Evolutionary conservation across 108 stramenopile genomes (phyloP).

Genomic region (Pseudonitzschia multistriata): DNA sequence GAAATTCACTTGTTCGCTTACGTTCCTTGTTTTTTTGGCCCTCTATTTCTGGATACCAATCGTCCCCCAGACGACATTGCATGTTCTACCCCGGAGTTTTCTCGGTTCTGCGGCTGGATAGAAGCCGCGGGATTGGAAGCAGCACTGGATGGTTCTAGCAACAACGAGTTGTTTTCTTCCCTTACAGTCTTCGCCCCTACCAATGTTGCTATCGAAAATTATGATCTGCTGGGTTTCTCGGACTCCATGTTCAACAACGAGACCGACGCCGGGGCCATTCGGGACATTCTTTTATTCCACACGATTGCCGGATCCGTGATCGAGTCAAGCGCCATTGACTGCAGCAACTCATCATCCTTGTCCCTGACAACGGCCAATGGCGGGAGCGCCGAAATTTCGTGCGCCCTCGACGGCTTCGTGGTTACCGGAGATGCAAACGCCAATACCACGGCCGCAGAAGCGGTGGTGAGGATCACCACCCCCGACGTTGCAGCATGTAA

Average conservation of each 20-base stretch:
- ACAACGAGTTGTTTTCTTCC: conserved; percentile 2
- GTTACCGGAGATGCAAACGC: conserved; percentile 27
- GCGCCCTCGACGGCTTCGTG: not conserved
- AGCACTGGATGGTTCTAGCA: conserved; percentile 17
- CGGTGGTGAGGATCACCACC: conserved; percentile 9
- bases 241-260: not conserved
- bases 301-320: not conserved
- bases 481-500: conserved; percentile 49
- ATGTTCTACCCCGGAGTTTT: conserved; percentile 29
- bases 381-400: conserved; percentile 10
- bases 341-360: not conserved
- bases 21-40: not conserved
- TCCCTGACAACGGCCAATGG: not conserved
- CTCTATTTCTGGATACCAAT: too few species aligned
- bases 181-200: conserved; percentile 11
- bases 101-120: conserved; percentile 34
- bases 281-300: not conserved
- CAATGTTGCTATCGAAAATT: not conserved
- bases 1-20: not conserved
- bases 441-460: conserved; percentile 5
- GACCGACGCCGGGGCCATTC: not conserved
- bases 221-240: not conserved
- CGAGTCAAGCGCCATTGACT: not conserved
- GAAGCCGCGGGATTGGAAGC: conserved; percentile 35
- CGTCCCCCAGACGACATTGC: conserved; percentile 33